Conservation (phyloP, 2,329 filamentous ascomycete genomes). For the Coleophoma crateriformis region DNA sequence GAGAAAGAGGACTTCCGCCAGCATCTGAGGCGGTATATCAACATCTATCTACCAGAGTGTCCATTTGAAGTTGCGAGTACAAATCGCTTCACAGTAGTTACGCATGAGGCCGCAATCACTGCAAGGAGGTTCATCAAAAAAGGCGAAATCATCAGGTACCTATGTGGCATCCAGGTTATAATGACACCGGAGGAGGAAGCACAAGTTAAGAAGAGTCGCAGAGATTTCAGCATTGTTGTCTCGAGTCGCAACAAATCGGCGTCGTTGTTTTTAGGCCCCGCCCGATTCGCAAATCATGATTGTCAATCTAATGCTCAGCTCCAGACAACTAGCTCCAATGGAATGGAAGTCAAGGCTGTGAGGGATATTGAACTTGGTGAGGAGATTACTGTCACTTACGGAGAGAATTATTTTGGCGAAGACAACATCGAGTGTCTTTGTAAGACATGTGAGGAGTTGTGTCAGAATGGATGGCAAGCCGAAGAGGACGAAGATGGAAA, state of each 20-base stretch:
- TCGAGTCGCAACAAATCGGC: slow-evolving; percentile 87
- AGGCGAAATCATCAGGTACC: slow-evolving; percentile 84
- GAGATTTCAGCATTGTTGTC: slow-evolving; percentile 96
- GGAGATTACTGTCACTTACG: slow-evolving; percentile 95
- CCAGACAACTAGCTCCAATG: slow-evolving; percentile 75
- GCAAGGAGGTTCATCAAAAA: slow-evolving; percentile 74
- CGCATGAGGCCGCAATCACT: slow-evolving; percentile 81
- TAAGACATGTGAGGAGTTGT: slow-evolving; percentile 70
- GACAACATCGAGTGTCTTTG: slow-evolving; percentile 95
- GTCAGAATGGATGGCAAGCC: slow-evolving; percentile 77
- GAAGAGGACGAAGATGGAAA: slow-evolving; percentile 32
- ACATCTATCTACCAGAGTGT: slow-evolving; percentile 89
- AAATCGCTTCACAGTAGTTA: slow-evolving; percentile 89
- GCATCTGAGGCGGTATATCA: slow-evolving; percentile 85
- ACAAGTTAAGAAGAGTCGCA: slow-evolving; percentile 72
- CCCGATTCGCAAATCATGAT: slow-evolving; percentile 95
- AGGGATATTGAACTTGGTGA: slow-evolving; percentile 80
- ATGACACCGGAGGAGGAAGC: slow-evolving; percentile 90
- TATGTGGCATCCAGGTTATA: slow-evolving; percentile 84
- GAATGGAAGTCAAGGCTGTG: slow-evolving; percentile 85
- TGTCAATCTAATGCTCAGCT: slow-evolving; percentile 88
- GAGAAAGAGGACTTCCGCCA: slow-evolving; percentile 82
- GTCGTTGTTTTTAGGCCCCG: slow-evolving; percentile 89
- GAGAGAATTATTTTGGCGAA: slow-evolving; percentile 91
- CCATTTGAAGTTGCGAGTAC: slow-evolving; percentile 92